Percentiles rank a stretch among this genome's conserved stretches.
Evolutionary conservation across 139 green algal genomes (phyloP).

Genomic region (Chlamydomonas incerta): DNA sequence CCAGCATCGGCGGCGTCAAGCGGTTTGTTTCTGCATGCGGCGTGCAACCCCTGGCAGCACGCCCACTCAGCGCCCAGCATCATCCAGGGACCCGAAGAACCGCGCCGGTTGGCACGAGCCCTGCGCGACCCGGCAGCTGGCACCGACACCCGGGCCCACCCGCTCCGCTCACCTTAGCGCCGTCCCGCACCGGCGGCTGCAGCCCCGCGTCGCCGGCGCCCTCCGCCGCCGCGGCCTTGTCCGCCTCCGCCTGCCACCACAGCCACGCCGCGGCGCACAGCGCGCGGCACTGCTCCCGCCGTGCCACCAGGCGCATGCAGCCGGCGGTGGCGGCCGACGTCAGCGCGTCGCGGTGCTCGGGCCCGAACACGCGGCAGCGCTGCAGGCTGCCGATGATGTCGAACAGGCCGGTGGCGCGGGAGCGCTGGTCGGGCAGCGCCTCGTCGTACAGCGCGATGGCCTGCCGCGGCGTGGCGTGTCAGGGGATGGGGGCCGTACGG

Average conservation of each 20-base stretch:
- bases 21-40: no score
- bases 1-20: no score
- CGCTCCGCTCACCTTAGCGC: conserved; percentile 73
- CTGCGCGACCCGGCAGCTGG: no score
- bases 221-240: not conserved
- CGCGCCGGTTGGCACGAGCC: no score
- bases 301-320: conserved; percentile 84
- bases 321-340: not conserved
- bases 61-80: no score
- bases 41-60: no score
- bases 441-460: conserved; percentile 96
- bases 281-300: conserved; percentile 90
- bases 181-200: conserved; percentile 65
- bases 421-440: conserved; percentile 76
- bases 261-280: conserved; percentile 85
- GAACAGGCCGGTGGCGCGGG: conserved; percentile 69
- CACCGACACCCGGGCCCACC: no score
- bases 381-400: conserved; percentile 90
- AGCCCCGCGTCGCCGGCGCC: not conserved
- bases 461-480: conserved; percentile 45
- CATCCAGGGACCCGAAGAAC: no score
- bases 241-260: conserved; percentile 77
- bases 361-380: conserved; percentile 77
- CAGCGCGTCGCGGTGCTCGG: conserved; percentile 85
- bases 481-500: not conserved